phyloP scores from a whole-genome alignment of 305 asterid genomes.

The Striga hermonthica region DNA sequence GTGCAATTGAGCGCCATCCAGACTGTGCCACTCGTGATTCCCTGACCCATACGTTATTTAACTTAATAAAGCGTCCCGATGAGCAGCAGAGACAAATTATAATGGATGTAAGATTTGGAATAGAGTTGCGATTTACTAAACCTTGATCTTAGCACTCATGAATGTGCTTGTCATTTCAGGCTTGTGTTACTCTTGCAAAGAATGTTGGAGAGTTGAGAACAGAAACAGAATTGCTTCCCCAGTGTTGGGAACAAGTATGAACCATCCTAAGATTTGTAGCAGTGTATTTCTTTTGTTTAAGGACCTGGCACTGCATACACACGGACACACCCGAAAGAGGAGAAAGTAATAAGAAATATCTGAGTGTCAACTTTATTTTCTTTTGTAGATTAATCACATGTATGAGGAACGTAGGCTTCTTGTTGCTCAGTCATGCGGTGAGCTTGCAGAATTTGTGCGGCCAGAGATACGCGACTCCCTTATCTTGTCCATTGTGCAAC shows the following conservation, averaged over 20 bases:
- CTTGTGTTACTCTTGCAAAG: slow-evolving; percentile 93
- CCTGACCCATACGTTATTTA: slow-evolving; percentile 96
- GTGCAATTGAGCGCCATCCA: slow-evolving; percentile 99
- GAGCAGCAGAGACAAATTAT: slow-evolving; percentile 93
- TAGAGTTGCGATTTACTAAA: slow-evolving; percentile 31
- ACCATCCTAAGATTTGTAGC: slow-evolving; percentile 25
- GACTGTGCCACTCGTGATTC: slow-evolving; percentile 85
- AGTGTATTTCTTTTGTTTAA: slow-evolving; percentile 16
- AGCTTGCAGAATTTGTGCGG: slow-evolving; percentile 92
- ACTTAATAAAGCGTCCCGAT: slow-evolving; percentile 99
- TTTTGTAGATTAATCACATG: slow-evolving; percentile 89
- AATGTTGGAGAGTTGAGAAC: slow-evolving; percentile 95
- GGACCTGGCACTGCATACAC: neutral
- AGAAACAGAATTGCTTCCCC: slow-evolving; percentile 98
- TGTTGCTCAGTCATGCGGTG: slow-evolving; percentile 99
- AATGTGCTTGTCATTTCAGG: slow-evolving; percentile 51
- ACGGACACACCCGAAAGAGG: neutral
- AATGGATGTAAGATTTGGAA: slow-evolving; percentile 81
- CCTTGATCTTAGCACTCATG: slow-evolving; percentile 30
- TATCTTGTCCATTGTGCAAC: slow-evolving; percentile 95
- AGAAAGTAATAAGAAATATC: neutral
- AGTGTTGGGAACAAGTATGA: slow-evolving; percentile 98
- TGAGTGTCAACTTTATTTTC: slow-evolving; percentile 26
- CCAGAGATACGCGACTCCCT: slow-evolving; percentile 99
- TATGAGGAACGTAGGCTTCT: slow-evolving; percentile 98